Conservation (phyloP, 768 basidiomycete species). For the Lactarius evosmus region DNA sequence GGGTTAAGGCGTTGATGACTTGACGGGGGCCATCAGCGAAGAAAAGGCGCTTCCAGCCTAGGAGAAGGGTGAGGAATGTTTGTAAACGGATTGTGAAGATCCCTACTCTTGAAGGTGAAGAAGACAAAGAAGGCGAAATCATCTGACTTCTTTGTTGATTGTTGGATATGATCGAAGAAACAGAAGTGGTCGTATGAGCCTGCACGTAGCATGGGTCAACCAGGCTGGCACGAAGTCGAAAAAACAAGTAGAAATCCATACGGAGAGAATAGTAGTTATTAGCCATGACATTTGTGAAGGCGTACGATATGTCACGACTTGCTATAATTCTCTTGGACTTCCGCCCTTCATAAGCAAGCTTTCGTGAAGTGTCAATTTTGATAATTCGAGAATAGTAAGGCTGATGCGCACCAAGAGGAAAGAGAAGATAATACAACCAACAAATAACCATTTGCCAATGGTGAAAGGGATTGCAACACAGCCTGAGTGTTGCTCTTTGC, state of each 20-base stretch:
- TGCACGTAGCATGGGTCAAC: constrained; percentile 33
- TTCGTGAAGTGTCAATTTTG: neutral
- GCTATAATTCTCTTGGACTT: constrained; percentile 94
- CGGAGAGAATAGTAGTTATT: constrained; percentile 95
- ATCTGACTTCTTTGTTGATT: constrained; percentile 94
- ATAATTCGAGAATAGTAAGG: neutral
- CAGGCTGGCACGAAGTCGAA: neutral
- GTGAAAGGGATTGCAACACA: constrained; percentile 87
- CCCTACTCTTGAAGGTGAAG: constrained; percentile 96
- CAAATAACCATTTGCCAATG: constrained; percentile 94
- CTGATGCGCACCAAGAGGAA: constrained; percentile 73
- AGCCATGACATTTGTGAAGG: constrained; percentile 97
- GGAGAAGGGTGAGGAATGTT: constrained; percentile 3
- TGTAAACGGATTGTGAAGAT: neutral
- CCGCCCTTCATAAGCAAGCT: constrained; percentile 89
- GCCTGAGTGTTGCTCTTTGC: constrained; percentile 46
- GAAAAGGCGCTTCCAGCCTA: constrained; percentile 84
- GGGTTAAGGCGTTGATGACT: constrained; percentile 94
- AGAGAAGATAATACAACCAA: constrained; percentile 97
- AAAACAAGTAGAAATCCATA: constrained; percentile 40
- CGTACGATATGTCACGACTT: constrained; percentile 95
- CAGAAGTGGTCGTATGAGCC: constrained; percentile 97
- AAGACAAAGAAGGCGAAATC: constrained; percentile 99
- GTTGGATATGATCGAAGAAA: constrained; percentile 94
- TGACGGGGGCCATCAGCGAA: constrained; percentile 97